These are phyloP conservation scores for Citrullus colocynthis DNA, from an alignment of 306 rosid genomes.

Conservation along the genomic window DNA sequence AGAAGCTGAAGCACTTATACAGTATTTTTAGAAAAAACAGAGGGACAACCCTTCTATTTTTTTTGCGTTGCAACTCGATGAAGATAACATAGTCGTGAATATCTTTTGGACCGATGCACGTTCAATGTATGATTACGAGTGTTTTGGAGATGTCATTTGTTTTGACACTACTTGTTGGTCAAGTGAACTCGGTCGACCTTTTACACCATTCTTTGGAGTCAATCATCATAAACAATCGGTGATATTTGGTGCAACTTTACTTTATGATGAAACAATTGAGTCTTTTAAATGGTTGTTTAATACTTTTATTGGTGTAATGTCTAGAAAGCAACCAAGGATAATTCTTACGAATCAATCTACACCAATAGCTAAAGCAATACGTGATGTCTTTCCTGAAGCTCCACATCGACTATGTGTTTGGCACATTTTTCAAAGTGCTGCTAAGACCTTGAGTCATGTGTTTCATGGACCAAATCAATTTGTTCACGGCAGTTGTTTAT, in stretches of 20 bases:
- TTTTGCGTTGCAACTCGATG: background rate
- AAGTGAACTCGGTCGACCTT: background rate
- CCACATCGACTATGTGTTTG: background rate
- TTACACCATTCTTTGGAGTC: constrained; percentile 7
- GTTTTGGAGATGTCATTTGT: background rate
- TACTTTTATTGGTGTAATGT: background rate
- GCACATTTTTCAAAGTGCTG: background rate
- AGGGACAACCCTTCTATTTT: background rate
- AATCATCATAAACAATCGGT: background rate
- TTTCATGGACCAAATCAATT: background rate
- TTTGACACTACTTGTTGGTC: background rate
- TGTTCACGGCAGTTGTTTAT: background rate
- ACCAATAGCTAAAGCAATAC: background rate
- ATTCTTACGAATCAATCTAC: background rate
- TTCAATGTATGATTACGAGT: background rate
- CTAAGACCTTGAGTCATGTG: background rate
- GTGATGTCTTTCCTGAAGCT: background rate
- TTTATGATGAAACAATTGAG: constrained; percentile 3
- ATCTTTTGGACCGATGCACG: background rate
- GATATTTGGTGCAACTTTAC: background rate
- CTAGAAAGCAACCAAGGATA: background rate
- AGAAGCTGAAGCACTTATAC: background rate
- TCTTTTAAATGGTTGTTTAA: background rate
- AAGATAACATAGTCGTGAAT: background rate
- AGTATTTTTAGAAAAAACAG: background rate